These are phyloP conservation scores for Fusarium bulbicola DNA, from an alignment of 2,329 filamentous ascomycete genomes.

Conservation along the genomic window DNA sequence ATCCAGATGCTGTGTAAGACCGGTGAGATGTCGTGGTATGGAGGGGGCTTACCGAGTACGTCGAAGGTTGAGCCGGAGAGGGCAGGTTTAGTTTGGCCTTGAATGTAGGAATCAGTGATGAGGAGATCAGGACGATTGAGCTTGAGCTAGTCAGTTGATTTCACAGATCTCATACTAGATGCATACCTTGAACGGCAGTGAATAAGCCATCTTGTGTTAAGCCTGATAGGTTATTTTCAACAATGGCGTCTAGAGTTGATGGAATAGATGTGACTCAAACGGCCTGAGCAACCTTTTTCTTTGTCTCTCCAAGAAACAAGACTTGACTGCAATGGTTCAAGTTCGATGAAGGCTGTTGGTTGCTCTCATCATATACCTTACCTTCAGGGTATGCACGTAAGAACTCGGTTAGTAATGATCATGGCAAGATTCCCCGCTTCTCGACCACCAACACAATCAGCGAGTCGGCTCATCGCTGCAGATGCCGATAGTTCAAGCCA, in stretches of 20 bases:
- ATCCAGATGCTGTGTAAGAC: neutral
- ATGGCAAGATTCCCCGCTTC: neutral
- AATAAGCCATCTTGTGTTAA: neutral
- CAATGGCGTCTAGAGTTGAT: neutral
- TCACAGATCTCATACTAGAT: rapidly evolving
- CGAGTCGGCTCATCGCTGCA: neutral
- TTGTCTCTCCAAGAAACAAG: neutral
- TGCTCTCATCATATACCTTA: neutral
- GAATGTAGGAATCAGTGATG: neutral
- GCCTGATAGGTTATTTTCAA: rapidly evolving
- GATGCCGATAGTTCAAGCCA: neutral
- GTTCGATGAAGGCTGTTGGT: neutral
- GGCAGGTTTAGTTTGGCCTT: neutral
- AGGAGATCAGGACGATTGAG: conserved; percentile 3
- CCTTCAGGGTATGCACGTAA: neutral
- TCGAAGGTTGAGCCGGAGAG: neutral
- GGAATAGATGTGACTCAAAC: no score
- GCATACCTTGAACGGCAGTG: neutral
- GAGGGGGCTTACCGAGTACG: neutral
- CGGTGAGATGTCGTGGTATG: neutral
- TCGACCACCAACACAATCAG: neutral
- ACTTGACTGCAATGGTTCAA: neutral
- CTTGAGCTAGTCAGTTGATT: neutral
- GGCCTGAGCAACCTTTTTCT: rapidly evolving
- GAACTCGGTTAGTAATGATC: conserved; percentile 5